Evolutionary conservation across 1,139 yeast genomes (phyloP).

Genomic region (Magnusiomyces paraingens): DNA sequence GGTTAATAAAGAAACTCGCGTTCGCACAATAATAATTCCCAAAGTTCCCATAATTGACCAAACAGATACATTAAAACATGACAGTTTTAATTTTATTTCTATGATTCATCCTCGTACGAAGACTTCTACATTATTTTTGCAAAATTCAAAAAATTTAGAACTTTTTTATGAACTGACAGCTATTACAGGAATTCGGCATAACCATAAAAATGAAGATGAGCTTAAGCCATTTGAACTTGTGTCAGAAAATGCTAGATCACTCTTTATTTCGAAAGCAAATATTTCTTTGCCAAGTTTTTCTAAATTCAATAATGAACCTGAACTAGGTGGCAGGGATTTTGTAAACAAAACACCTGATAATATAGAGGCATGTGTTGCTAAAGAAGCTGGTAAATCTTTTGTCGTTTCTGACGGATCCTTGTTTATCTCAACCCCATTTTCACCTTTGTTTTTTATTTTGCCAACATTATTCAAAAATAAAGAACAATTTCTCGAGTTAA

Average conservation of each 20-base stretch:
- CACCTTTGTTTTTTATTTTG: slow-evolving; percentile 29
- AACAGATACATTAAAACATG: neutral
- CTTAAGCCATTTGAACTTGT: slow-evolving; percentile 9
- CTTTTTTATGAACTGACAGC: slow-evolving; percentile 9
- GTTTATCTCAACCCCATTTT: slow-evolving; percentile 30
- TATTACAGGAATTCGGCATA: slow-evolving; percentile 4
- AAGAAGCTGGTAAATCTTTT: slow-evolving; percentile 3
- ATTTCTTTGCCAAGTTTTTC: neutral
- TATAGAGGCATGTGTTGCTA: neutral
- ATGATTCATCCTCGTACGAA: slow-evolving; percentile 13
- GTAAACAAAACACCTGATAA: neutral
- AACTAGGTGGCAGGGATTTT: neutral
- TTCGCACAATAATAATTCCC: neutral
- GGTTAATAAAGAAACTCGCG: neutral
- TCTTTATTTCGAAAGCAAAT: neutral
- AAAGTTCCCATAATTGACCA: neutral
- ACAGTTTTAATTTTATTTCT: neutral
- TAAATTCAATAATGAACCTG: neutral
- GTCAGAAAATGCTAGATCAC: slow-evolving; percentile 6
- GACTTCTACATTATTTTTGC: slow-evolving; percentile 9
- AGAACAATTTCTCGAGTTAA: slow-evolving; percentile 26
- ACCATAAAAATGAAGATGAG: slow-evolving; percentile 4
- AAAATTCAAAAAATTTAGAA: neutral
- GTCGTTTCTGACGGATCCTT: slow-evolving; percentile 24
- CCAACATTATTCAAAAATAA: slow-evolving; percentile 22